Percentiles rank a stretch among this genome's conserved stretches.
Evolutionary conservation across 495 filamentous ascomycete genomes (phyloP).

Genomic region (Talaromyces borbonicus): DNA sequence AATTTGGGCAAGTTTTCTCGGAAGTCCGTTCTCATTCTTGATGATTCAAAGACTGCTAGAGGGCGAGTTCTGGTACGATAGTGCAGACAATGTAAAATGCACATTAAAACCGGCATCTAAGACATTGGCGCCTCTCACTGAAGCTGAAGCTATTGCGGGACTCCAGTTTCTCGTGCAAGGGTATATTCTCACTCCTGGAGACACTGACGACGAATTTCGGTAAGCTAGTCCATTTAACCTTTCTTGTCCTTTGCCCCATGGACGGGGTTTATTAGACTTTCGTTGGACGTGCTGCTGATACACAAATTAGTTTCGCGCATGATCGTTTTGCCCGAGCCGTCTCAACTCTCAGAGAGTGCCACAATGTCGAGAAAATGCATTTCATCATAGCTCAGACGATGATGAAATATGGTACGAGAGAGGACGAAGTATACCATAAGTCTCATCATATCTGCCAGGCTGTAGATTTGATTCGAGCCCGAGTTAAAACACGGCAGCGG

Average conservation of each 20-base stretch:
- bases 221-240: too few species aligned
- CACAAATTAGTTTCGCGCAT: constrained; percentile 66
- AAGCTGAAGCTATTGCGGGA: constrained; percentile 55
- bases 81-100: constrained; percentile 15
- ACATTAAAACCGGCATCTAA: constrained; percentile 1
- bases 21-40: constrained; percentile 68
- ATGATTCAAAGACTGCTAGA: constrained; percentile 68
- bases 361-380: constrained; percentile 68
- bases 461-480: constrained; percentile 58
- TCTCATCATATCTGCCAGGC: constrained; percentile 69
- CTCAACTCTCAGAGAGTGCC: constrained; percentile 54
- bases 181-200: constrained; percentile 63
- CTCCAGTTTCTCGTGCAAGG: constrained; percentile 69
- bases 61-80: constrained; percentile 53
- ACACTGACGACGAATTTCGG: constrained; percentile 65
- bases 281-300: too few species aligned
- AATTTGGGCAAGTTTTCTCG: constrained; percentile 76
- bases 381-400: constrained; percentile 73
- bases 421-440: constrained; percentile 54
- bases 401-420: constrained; percentile 54
- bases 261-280: too few species aligned
- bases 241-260: too few species aligned
- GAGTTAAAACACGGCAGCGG: constrained; percentile 44
- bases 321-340: constrained; percentile 75
- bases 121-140: constrained; percentile 23